Evolutionary conservation across 305 asterid species (phyloP).

Genomic region (Fraxinus albicans): DNA sequence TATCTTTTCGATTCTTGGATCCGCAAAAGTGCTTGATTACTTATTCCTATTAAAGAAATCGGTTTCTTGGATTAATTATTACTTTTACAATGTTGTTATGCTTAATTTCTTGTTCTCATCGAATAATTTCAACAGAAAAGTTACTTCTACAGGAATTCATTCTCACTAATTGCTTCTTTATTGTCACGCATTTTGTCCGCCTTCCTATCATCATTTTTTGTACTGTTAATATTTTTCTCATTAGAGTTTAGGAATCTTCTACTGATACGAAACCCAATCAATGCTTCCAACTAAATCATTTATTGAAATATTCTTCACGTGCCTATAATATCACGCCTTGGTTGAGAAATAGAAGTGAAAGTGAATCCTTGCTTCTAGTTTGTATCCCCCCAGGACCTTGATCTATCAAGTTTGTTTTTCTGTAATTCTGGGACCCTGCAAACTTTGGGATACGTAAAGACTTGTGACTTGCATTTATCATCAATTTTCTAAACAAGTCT

Average conservation of each 20-base stretch:
- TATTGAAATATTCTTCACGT: background rate
- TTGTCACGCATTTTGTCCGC: background rate
- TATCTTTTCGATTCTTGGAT: background rate
- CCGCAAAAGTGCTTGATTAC: background rate
- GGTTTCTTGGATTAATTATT: slow-evolving; percentile 1
- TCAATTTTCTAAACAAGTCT: background rate
- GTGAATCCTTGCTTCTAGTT: background rate
- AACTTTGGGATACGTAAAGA: background rate
- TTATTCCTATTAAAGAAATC: slow-evolving; percentile 8
- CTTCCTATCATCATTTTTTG: background rate
- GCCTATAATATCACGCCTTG: background rate
- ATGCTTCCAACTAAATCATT: background rate
- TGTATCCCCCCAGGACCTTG: background rate
- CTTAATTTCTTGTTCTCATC: slow-evolving; percentile 2
- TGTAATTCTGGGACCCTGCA: background rate
- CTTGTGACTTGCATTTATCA: background rate
- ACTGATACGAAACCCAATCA: background rate
- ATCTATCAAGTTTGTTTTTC: background rate
- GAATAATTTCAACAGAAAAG: background rate
- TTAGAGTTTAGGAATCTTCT: background rate
- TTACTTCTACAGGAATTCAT: background rate
- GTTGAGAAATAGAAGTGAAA: background rate
- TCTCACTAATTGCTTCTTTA: background rate
- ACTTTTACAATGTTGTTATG: background rate
- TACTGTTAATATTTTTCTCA: background rate